These are phyloP conservation scores for Nothophoma quercina DNA, from an alignment of 2,329 filamentous ascomycete genomes.

Conservation along the genomic window DNA sequence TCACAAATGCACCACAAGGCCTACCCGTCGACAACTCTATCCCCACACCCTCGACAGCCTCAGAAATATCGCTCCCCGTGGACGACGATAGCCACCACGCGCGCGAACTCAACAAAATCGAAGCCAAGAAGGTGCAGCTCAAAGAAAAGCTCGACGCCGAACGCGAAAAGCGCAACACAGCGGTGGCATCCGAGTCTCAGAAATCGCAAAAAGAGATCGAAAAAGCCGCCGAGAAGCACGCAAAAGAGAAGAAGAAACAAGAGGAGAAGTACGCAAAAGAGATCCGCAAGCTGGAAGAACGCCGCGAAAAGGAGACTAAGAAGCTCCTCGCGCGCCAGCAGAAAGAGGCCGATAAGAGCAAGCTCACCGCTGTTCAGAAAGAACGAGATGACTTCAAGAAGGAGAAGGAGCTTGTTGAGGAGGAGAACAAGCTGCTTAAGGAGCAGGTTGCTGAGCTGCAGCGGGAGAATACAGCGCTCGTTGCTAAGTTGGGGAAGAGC, in stretches of 20 bases:
- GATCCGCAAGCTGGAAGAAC: constrained; percentile 70
- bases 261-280: constrained; percentile 52
- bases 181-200: constrained; percentile 29
- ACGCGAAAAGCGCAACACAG: constrained; percentile 59
- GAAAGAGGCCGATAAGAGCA: constrained; percentile 64
- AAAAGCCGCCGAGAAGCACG: constrained; percentile 70
- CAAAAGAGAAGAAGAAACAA: constrained; percentile 59
- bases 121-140: constrained; percentile 64
- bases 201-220: constrained; percentile 61
- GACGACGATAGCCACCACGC: constrained; percentile 40
- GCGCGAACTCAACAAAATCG: constrained; percentile 68
- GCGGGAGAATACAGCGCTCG: constrained; percentile 63
- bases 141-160: constrained; percentile 68
- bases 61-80: constrained; percentile 33
- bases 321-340: constrained; percentile 71
- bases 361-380: constrained; percentile 55
- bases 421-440: constrained; percentile 60
- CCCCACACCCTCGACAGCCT: constrained; percentile 35
- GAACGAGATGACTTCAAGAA: constrained; percentile 58
- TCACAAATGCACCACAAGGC: constrained; percentile 46
- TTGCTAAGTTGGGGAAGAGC: constrained; percentile 53
- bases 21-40: constrained; percentile 34
- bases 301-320: constrained; percentile 68
- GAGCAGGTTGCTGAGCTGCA: constrained; percentile 64
- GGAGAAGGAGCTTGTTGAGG: constrained; percentile 56